A percentile compares a stretch with the other conserved stretches of the same genome.
Conservation (phyloP, 2,329 filamentous ascomycete genomes). For the Colletotrichum sp. region DNA sequence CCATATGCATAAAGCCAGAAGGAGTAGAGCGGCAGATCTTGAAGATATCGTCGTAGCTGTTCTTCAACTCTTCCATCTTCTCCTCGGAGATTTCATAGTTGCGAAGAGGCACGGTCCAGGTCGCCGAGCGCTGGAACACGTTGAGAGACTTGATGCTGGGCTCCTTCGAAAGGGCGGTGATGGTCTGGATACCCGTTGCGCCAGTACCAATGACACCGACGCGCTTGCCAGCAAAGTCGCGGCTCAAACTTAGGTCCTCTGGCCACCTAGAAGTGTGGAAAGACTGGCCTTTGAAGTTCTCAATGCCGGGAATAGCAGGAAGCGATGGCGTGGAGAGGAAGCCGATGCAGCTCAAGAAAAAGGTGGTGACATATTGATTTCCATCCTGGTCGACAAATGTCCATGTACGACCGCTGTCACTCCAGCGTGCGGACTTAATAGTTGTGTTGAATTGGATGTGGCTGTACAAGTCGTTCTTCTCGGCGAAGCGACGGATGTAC, state of each 20-base stretch:
- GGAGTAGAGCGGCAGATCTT: conserved; percentile 28
- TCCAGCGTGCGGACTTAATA: background rate
- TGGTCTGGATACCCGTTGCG: conserved; percentile 36
- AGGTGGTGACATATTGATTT: background rate
- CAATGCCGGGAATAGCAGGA: conserved; percentile 33
- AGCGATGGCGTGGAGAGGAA: conserved; percentile 35
- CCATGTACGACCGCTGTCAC: background rate
- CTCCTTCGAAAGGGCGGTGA: conserved; percentile 24
- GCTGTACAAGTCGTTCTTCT: background rate
- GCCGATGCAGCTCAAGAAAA: conserved; percentile 1
- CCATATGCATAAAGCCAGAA: conserved; percentile 32
- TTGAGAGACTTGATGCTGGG: conserved; percentile 36
- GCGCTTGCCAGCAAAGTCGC: conserved; percentile 26
- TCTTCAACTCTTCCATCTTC: conserved; percentile 41
- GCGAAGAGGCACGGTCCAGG: conserved; percentile 45
- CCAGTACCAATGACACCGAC: conserved; percentile 36
- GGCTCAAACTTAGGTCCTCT: background rate
- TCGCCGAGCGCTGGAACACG: conserved; percentile 33
- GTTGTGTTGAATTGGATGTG: background rate
- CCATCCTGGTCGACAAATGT: background rate
- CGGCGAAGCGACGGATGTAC: background rate
- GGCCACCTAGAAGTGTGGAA: conserved; percentile 26
- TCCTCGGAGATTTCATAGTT: conserved; percentile 39
- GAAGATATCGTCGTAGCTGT: conserved; percentile 34
- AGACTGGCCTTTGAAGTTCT: conserved; percentile 19